phyloP scores from a whole-genome alignment of 2,329 filamentous ascomycete species.

The Monosporascus sp. region DNA sequence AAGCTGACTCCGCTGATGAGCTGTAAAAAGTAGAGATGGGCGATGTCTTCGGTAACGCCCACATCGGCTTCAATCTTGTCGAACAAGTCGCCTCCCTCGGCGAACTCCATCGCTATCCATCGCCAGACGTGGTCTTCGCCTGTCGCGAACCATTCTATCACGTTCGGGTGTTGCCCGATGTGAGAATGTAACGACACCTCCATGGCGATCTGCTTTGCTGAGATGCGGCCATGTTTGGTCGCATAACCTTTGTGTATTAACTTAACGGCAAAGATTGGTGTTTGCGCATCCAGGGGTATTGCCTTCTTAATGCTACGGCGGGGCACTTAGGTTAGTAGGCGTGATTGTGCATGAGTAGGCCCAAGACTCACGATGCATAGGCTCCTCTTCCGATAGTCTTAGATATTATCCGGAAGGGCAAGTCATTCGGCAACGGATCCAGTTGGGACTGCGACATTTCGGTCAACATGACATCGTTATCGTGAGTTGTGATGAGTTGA shows the following conservation, averaged over 20 bases:
- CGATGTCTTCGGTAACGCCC: constrained; percentile 89
- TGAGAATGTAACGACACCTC: constrained; percentile 87
- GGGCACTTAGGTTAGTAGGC: constrained; percentile 2
- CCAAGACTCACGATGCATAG: constrained; percentile 77
- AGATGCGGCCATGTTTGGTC: constrained; percentile 80
- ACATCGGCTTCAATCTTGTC: constrained; percentile 99
- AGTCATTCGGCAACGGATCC: constrained; percentile 74
- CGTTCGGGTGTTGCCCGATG: constrained; percentile 83
- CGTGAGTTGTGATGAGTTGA: background rate
- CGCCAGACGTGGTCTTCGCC: constrained; percentile 84
- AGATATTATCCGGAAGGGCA: constrained; percentile 92
- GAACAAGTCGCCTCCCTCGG: constrained; percentile 92
- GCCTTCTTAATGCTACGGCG: constrained; percentile 81
- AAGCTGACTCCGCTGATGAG: constrained; percentile 85
- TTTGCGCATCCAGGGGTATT: constrained; percentile 61
- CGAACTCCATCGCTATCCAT: constrained; percentile 98
- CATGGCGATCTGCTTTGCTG: constrained; percentile 82
- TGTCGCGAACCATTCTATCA: constrained; percentile 86
- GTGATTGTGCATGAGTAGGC: constrained; percentile 13
- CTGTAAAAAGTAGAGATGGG: constrained; percentile 93
- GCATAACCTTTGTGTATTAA: constrained; percentile 98
- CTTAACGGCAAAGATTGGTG: constrained; percentile 91
- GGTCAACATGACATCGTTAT: background rate
- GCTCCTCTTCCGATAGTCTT: constrained; percentile 95
- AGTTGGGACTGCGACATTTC: constrained; percentile 73